Base-by-base conservation (phyloP, 2,329 filamentous ascomycete genomes). In the Domatiomyces globalis region DNA sequence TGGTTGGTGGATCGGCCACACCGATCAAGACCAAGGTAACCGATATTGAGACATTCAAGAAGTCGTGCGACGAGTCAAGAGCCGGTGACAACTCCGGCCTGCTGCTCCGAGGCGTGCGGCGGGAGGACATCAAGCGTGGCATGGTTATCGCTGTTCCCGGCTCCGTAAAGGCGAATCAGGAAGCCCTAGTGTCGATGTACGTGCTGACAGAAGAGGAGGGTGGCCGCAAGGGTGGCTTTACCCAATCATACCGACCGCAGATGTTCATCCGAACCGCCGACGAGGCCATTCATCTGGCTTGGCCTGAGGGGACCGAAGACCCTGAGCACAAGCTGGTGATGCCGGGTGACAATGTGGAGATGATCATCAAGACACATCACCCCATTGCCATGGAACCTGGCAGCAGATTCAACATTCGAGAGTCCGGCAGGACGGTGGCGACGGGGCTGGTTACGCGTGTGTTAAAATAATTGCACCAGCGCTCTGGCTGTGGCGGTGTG, bases 11-110 rank as follows among this genome's bases (percentile, higher is more conserved):
- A 76, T 81, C 83, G 61, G 71, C 73, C 52, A 78, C 81, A 45
- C 73, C 87, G 60, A 86, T 96, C 77, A 95, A 94, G 82, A 96
- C 92, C 71, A 96, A 95, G 79, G 90, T 98, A 60, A 98, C 92
- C 65, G 94, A 98, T 67, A 96, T 98, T 62, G 92, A 98, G 78
- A 98, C 90, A 60, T 98, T 98, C 80, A 95, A 96, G 80, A 98
- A 98, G 81, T 94, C 88, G 48, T 96, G 92, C 72, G 89, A 95
- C 53, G 87, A 95, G 73, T 94, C 90, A 54, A 81, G 86, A 63
- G 92, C 92, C 56, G 92, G 92, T 70, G 92, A 98, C 73, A 98
- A 96, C 82, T 95, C 92, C 22, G 92, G 92, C 66, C 85, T 98
- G 39, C 81, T 98, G 50, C 84, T 98, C 70, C 87, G 92, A 73